Base-by-base conservation (phyloP, 23 red algal genomes). In the Pyropia yezoensis region DNA sequence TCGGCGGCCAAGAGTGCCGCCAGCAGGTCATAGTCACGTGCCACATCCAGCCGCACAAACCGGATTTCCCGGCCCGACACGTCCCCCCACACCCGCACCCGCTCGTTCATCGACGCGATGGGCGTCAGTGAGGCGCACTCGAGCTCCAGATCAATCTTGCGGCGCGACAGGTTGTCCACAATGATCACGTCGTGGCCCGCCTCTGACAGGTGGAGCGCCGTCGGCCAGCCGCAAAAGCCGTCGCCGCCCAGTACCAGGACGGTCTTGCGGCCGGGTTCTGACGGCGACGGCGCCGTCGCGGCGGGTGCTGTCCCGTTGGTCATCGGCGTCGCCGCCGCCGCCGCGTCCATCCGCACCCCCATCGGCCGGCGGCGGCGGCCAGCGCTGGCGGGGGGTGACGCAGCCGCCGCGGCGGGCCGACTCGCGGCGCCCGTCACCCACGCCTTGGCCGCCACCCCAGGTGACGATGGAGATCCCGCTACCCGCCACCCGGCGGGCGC, bases 151-250 rank as follows among this genome's bases (percentile, higher is more conserved):
- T 97, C 93, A 67, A 97, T 97, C 76, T 90, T 91, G 29, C 93
- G 65, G 11, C 93, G 85, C 12, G 85, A 90, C 57, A 97, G 57
- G 74, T 97, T 97, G 80, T 97, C 93, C 33, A 97, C 93, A 51
- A 97, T 67, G 27, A 97, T 70, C 56, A 97, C 93, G 27, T 89
- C 74, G 59, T 97, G 84, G 32, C 93, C 93, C 14, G 82, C 15
- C 27, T 97, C 93, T 18, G 77, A 85, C 64, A 97, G 77, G 63
- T 87, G 64, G 25, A 97, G 68, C 28, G 67, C 79, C 19, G 93
- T 97, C 33, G 93, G 93, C 93, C 93, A 97, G 47, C 93, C 93
- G 62, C 93, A 97, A 58, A 97, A 97, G 27, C 93, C 93, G 39
- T 97, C 93, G 18, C 93, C 93, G 3, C 93, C 93, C 28, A 89